Evolutionary conservation across 768 basidiomycete species (phyloP).

Genomic region (Kwoniella newhampshirensis): DNA sequence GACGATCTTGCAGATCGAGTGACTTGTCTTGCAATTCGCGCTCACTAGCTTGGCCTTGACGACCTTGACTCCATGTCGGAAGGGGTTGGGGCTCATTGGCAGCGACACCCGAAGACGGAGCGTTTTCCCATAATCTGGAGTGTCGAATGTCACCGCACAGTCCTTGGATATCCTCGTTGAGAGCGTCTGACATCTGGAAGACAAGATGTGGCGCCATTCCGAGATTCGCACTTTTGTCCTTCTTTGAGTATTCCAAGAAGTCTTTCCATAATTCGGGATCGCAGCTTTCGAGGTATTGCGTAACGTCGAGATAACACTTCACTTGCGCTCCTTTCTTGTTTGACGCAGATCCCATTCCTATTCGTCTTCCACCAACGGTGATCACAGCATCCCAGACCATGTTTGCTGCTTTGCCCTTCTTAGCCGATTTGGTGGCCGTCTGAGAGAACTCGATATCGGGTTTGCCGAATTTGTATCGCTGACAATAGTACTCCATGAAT

Average conservation of each 20-base stretch:
- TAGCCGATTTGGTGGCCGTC: slow-evolving; percentile 27
- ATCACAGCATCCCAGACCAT: slow-evolving; percentile 43
- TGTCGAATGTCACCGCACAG: slow-evolving; percentile 67
- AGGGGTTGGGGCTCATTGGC: slow-evolving; percentile 20
- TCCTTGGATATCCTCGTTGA: slow-evolving; percentile 71
- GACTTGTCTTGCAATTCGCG: slow-evolving; percentile 60
- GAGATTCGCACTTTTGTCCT: slow-evolving; percentile 60
- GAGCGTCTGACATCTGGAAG: slow-evolving; percentile 64
- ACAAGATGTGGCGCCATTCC: slow-evolving; percentile 69
- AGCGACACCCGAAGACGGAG: slow-evolving; percentile 16
- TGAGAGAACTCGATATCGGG: slow-evolving; percentile 67
- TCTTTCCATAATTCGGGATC: slow-evolving; percentile 76
- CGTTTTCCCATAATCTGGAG: slow-evolving; percentile 66
- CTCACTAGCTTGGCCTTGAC: slow-evolving; percentile 8
- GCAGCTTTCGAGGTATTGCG: slow-evolving; percentile 79
- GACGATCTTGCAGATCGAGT: slow-evolving; percentile 59
- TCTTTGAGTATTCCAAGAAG: slow-evolving; percentile 63
- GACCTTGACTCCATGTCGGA: slow-evolving; percentile 19
- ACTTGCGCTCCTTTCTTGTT: slow-evolving; percentile 72
- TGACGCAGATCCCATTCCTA: slow-evolving; percentile 71
- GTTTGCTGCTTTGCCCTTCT: slow-evolving; percentile 5
- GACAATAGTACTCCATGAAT: slow-evolving; percentile 96
- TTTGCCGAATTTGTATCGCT: slow-evolving; percentile 68
- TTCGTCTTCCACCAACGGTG: slow-evolving; percentile 66
- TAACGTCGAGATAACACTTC: slow-evolving; percentile 81